phyloP scores from a whole-genome alignment of 257 asterid species.

The Solanum pimpinellifolium region DNA sequence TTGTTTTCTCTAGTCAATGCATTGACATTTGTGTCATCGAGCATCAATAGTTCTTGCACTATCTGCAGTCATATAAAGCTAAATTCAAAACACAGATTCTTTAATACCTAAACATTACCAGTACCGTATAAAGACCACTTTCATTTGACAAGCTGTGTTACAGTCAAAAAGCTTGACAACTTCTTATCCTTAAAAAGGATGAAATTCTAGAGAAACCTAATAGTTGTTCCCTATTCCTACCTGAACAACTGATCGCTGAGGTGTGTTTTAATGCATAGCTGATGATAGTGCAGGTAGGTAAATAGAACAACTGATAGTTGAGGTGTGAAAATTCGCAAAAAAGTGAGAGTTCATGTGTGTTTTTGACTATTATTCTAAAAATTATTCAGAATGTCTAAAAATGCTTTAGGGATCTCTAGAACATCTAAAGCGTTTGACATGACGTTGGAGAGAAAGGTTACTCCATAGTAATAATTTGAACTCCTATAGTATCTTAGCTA shows the following conservation, averaged over 20 bases:
- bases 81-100: neutral
- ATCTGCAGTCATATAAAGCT: conserved; percentile 31
- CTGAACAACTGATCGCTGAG: neutral
- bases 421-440: neutral
- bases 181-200: neutral
- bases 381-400: neutral
- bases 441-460: neutral
- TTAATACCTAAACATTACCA: neutral
- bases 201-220: neutral
- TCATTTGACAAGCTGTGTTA: neutral
- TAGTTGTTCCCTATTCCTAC: neutral
- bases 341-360: neutral
- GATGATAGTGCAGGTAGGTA: neutral
- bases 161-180: neutral
- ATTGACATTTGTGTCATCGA: conserved; percentile 53
- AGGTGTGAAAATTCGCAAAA: neutral
- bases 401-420: neutral
- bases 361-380: neutral
- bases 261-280: neutral
- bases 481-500: neutral
- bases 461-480: neutral
- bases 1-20: conserved; percentile 58
- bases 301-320: neutral
- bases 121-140: neutral
- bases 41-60: conserved; percentile 45